Evolutionary conservation across 257 asterid species (phyloP).

Genomic region (Lycium barbarum): DNA sequence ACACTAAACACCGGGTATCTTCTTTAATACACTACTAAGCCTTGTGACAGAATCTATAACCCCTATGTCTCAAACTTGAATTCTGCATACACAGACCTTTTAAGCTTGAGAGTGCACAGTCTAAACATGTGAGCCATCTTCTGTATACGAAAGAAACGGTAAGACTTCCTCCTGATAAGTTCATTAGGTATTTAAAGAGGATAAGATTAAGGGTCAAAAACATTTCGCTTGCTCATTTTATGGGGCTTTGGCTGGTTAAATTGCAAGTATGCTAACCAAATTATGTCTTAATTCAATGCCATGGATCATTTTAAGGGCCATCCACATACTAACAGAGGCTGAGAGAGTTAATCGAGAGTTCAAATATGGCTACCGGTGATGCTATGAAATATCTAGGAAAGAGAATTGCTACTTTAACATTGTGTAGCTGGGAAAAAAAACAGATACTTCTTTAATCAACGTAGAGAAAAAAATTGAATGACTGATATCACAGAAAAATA

Average conservation of each 20-base stretch:
- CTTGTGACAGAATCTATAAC: not conserved
- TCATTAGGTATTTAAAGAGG: not conserved
- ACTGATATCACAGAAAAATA: not conserved
- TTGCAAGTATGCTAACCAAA: not conserved
- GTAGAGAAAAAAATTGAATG: not conserved
- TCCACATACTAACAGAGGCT: slow-evolving; percentile 5
- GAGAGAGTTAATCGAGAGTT: not conserved
- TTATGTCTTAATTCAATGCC: not conserved
- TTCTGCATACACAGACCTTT: not conserved
- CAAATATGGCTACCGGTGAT: not conserved
- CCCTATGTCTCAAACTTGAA: not conserved
- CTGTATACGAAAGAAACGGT: not conserved
- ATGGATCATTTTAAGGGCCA: slow-evolving; percentile 20
- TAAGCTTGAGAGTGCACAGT: not conserved
- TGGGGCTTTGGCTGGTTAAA: slow-evolving; percentile 8
- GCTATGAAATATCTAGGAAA: not conserved
- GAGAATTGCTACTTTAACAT: not conserved
- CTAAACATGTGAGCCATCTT: not conserved
- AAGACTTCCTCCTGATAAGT: not conserved
- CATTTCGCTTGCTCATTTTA: not conserved
- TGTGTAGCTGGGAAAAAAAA: not conserved
- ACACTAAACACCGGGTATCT: not conserved
- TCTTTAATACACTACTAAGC: not conserved
- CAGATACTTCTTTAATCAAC: not conserved
- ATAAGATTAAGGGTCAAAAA: not conserved